Percentiles rank a stretch among this genome's conserved stretches.
These are phyloP conservation scores for Eleusine coracana DNA, from an alignment of 176 grass and related monocot species.

Conservation along the genomic window DNA sequence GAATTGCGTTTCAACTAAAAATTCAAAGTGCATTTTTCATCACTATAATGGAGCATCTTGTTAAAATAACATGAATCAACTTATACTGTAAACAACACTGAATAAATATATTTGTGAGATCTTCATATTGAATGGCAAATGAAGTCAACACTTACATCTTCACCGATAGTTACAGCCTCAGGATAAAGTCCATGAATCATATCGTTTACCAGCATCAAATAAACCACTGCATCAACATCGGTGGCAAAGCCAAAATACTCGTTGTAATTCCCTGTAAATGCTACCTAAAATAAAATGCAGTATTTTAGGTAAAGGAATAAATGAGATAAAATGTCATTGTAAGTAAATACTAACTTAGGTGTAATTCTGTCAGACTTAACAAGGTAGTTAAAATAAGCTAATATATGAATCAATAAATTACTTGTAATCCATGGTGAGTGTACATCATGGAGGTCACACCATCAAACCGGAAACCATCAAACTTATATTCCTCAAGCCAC, in stretches of 20 bases:
- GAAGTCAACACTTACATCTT: constrained; percentile 70
- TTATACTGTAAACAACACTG: background rate
- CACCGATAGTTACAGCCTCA: constrained; percentile 74
- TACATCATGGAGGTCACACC: constrained; percentile 99
- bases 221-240: constrained; percentile 87
- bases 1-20: constrained; percentile 7
- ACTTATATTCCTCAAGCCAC: constrained; percentile 97
- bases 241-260: constrained; percentile 93
- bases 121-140: constrained; percentile 35
- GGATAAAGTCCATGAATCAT: constrained; percentile 84
- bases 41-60: too few species aligned
- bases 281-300: constrained; percentile 52
- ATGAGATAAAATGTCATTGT: background rate
- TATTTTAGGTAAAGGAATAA: constrained; percentile 18
- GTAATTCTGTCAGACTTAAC: constrained; percentile 25
- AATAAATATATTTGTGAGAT: constrained; percentile 19
- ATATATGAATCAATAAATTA: constrained; percentile 47
- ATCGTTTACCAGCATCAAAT: constrained; percentile 95
- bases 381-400: constrained; percentile 22
- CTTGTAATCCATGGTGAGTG: constrained; percentile 86
- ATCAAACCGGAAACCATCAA: constrained; percentile 93
- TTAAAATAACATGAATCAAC: too few species aligned
- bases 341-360: constrained; percentile 1
- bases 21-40: background rate
- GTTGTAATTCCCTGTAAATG: constrained; percentile 85